Evolutionary conservation across 257 asterid species (phyloP).

Genomic region (Solanum clarkiae): DNA sequence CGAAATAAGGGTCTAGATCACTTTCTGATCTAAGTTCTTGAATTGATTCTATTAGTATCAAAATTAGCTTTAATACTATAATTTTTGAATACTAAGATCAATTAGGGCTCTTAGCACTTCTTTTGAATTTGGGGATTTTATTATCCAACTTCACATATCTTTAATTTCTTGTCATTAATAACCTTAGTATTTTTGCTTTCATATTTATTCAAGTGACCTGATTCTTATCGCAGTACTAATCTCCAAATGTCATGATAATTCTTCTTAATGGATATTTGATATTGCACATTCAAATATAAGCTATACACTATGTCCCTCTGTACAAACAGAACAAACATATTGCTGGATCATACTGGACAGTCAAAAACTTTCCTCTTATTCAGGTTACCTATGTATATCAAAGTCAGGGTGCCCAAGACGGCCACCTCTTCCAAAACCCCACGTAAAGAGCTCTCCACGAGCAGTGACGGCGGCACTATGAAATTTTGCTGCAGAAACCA

Average conservation of each 20-base stretch:
- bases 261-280: neutral
- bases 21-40: too few species aligned
- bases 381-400: constrained; percentile 79
- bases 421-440: constrained; percentile 99
- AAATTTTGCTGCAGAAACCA: constrained; percentile 83
- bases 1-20: too few species aligned
- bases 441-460: constrained; percentile 81
- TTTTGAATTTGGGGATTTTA: too few species aligned
- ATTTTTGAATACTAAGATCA: too few species aligned
- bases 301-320: neutral
- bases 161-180: too few species aligned
- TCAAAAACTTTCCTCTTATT: neutral
- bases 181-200: too few species aligned
- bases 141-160: too few species aligned
- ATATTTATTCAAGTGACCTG: too few species aligned
- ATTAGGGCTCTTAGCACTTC: too few species aligned
- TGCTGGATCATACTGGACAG: neutral
- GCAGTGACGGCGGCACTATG: constrained; percentile 91
- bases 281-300: neutral
- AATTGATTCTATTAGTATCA: too few species aligned
- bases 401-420: constrained; percentile 98
- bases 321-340: neutral
- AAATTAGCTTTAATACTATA: too few species aligned
- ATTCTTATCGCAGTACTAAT: neutral
- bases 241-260: neutral